Base-by-base conservation (phyloP, 768 basidiomycete genomes). In the Phallus indusiatus region DNA sequence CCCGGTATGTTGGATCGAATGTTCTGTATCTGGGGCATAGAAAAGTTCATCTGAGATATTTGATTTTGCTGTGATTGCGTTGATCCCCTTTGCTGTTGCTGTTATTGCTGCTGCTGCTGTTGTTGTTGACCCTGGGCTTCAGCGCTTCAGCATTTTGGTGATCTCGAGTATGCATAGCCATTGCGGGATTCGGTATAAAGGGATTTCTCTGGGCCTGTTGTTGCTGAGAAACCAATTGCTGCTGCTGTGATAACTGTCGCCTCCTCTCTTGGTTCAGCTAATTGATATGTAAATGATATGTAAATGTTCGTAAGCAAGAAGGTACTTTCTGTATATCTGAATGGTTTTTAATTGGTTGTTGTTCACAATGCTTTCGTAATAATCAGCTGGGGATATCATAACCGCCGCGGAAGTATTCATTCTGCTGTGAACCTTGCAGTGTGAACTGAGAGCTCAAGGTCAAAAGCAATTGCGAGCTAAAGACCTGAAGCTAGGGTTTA, bases 301-400 rank as follows among this genome's bases (percentile, higher is more conserved):
- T 42, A 76, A 75, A 14, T 68, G 63, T 66, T 90, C 86, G 65
- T 88, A 87, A 18, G 66, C 64, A 4, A 67, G 62, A 12, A 90
- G 75, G 62, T 78, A 83, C 35, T 79, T 76, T 56, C 79, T 7
- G 28, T 28, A 28, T 28, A 28, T 7, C 28, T 28, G 28, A 7
- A 28, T 7, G 28, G 7, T 28, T 28, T 28, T 7, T 28, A 28
- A 28, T 28, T 28, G 28, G 28, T 28, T 28, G 28, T 28, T 28
- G 28, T 28, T 28, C 7, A 28, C 28, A 28, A 28, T 28, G 28
- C 28, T 28, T 28, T 2, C 28, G 28, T 28, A 28, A 28, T 28
- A 28, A 28, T 28, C 28, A 28, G 28, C 28, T 28, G 7, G 4
- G n/a, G 28, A 28, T 7, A 28, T 7, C 28, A 7, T 7, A 28